Evolutionary conservation across 257 asterid species (phyloP).

Genomic region (Solanum microdontum): DNA sequence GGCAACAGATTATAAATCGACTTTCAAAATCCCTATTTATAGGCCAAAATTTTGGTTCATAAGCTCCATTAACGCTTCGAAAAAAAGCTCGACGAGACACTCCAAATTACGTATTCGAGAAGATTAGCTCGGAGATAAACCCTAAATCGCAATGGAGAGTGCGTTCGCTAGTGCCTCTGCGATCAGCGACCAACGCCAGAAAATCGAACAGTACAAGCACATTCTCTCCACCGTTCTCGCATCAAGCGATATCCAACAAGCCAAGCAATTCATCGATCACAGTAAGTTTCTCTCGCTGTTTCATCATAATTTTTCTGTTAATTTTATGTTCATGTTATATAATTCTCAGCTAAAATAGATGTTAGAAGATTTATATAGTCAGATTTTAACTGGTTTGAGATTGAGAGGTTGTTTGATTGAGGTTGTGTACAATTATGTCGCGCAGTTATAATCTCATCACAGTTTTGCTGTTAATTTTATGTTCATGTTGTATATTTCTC

Average conservation of each 20-base stretch:
- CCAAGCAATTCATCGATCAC: constrained; percentile 81
- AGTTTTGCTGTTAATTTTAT: background rate
- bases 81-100: background rate
- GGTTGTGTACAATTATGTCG: constrained; percentile 18
- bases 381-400: background rate
- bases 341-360: background rate
- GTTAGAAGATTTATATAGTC: background rate
- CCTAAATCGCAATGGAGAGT: constrained; percentile 44
- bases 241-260: constrained; percentile 55
- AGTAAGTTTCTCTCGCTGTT: constrained; percentile 21
- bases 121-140: background rate
- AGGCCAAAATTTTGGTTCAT: background rate
- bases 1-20: background rate
- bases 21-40: background rate
- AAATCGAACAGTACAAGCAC: constrained; percentile 88
- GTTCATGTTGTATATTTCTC: background rate
- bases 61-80: background rate
- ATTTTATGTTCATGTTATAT: background rate
- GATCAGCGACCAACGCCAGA: constrained; percentile 85
- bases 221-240: constrained; percentile 76
- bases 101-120: background rate
- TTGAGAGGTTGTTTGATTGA: background rate
- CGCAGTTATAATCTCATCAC: background rate
- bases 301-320: background rate
- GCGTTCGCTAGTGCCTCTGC: constrained; percentile 92